phyloP scores from a whole-genome alignment of 2,329 filamentous ascomycete species.

The Trichophyton equinum region DNA sequence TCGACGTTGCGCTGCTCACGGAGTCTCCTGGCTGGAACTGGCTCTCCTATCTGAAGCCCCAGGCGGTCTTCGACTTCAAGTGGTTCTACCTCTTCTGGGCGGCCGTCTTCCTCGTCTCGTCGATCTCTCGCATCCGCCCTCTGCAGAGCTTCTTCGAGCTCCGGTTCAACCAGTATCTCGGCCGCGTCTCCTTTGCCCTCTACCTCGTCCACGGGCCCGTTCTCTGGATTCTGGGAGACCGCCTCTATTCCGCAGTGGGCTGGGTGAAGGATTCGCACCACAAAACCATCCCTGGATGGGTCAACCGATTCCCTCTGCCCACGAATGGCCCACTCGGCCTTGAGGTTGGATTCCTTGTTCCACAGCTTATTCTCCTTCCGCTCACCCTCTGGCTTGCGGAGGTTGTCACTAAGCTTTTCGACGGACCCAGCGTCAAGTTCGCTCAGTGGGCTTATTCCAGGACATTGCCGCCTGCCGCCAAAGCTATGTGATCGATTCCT shows the following conservation, averaged over 20 bases:
- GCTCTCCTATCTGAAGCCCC: slow-evolving; percentile 49
- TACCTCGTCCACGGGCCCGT: slow-evolving; percentile 46
- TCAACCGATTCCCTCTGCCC: slow-evolving; percentile 44
- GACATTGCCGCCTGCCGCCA: slow-evolving; percentile 20
- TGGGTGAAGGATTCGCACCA: slow-evolving; percentile 40
- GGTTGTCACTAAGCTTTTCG: slow-evolving; percentile 43
- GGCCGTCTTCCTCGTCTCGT: slow-evolving; percentile 31
- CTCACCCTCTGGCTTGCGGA: slow-evolving; percentile 48
- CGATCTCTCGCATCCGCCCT: slow-evolving; percentile 29
- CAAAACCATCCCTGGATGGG: slow-evolving; percentile 44
- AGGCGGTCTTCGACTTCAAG: slow-evolving; percentile 43
- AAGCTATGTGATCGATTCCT: background rate
- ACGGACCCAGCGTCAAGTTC: slow-evolving; percentile 49
- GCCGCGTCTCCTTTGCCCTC: slow-evolving; percentile 37
- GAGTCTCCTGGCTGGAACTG: slow-evolving; percentile 49
- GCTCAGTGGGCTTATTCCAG: slow-evolving; percentile 45
- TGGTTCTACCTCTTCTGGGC: slow-evolving; percentile 35
- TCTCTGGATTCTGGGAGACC: slow-evolving; percentile 47
- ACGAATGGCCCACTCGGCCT: slow-evolving; percentile 47
- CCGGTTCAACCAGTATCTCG: slow-evolving; percentile 33
- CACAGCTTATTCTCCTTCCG: slow-evolving; percentile 49
- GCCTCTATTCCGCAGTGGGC: slow-evolving; percentile 51
- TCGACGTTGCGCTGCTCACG: slow-evolving; percentile 38
- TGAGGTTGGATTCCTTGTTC: slow-evolving; percentile 46
- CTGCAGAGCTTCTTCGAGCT: slow-evolving; percentile 33